These are phyloP conservation scores for Blastobotrys apis DNA, from an alignment of 1,139 yeast species.

Conservation along the genomic window DNA sequence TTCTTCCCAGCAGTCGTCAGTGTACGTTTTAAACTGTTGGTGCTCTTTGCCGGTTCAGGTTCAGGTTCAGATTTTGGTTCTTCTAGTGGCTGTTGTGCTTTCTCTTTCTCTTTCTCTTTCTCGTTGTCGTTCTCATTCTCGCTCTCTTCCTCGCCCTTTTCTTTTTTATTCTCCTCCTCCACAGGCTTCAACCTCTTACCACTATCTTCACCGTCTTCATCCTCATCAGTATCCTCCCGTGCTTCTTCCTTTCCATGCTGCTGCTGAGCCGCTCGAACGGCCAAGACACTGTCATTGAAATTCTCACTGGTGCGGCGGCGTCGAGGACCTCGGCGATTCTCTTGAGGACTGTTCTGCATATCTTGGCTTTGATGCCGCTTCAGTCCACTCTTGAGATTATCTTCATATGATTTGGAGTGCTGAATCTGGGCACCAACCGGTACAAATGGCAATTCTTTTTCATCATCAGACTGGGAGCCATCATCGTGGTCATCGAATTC, in stretches of 20 bases:
- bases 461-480: background rate
- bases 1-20: slow-evolving; percentile 13
- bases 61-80: background rate
- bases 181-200: background rate
- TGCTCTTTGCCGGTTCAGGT: slow-evolving; percentile 8
- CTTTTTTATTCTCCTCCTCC: slow-evolving; percentile 1
- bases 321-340: slow-evolving; percentile 10
- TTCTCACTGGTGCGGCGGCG: slow-evolving; percentile 13
- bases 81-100: too few species aligned
- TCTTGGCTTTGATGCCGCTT: slow-evolving; percentile 15
- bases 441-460: slow-evolving; percentile 11
- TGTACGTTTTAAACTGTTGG: slow-evolving; percentile 10
- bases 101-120: background rate
- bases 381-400: slow-evolving; percentile 8
- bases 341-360: slow-evolving; percentile 4
- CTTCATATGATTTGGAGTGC: slow-evolving; percentile 2
- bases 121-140: slow-evolving; percentile 3
- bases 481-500: background rate
- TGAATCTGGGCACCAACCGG: slow-evolving; percentile 13
- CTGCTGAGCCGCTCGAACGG: too few species aligned
- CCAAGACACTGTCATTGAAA: slow-evolving; percentile 8
- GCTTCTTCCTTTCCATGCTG: too few species aligned
- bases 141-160: background rate
- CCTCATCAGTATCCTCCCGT: slow-evolving; percentile 5
- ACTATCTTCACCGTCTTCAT: slow-evolving; percentile 1